A percentile compares a stretch with the other conserved stretches of the same genome.
Conservation (phyloP, 2,329 filamentous ascomycete species). For the Purpureocillium lavendulum region DNA sequence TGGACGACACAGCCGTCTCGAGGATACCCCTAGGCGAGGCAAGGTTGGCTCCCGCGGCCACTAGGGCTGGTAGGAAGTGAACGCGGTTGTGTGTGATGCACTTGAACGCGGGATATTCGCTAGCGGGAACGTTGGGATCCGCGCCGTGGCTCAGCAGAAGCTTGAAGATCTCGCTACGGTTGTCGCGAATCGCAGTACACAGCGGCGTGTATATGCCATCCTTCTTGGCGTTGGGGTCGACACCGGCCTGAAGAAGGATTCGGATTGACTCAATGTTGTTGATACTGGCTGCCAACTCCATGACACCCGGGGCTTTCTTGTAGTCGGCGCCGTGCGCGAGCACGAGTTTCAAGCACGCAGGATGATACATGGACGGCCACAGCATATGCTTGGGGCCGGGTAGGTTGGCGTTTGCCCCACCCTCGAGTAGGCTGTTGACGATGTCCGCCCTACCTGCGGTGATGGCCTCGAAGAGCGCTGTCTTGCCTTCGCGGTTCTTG, state of each 20-base stretch:
- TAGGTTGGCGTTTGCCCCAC: constrained; percentile 58
- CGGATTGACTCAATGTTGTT: constrained; percentile 56
- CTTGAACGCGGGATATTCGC: constrained; percentile 60
- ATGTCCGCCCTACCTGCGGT: constrained; percentile 48
- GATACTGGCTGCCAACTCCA: constrained; percentile 55
- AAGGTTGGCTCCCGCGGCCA: constrained; percentile 52
- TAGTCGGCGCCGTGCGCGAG: constrained; percentile 50
- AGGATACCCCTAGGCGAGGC: constrained; percentile 54
- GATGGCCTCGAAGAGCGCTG: constrained; percentile 55
- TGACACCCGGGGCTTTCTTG: constrained; percentile 52
- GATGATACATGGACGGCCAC: constrained; percentile 55
- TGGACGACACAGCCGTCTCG: constrained; percentile 53
- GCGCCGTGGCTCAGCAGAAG: constrained; percentile 50
- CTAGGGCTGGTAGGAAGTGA: constrained; percentile 50
- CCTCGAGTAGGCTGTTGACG: constrained; percentile 39
- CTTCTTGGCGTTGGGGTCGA: constrained; percentile 54
- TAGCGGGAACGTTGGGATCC: constrained; percentile 53
- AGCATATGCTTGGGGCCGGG: constrained; percentile 62
- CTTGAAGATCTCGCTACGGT: constrained; percentile 52
- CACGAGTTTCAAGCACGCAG: constrained; percentile 49
- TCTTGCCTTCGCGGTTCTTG: constrained; percentile 54
- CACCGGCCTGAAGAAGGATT: constrained; percentile 47
- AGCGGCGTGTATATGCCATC: constrained; percentile 61
- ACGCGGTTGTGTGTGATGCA: constrained; percentile 58
- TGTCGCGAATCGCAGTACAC: constrained; percentile 60